These are phyloP conservation scores for Betula pendula DNA, from an alignment of 306 rosid species.

Conservation along the genomic window DNA sequence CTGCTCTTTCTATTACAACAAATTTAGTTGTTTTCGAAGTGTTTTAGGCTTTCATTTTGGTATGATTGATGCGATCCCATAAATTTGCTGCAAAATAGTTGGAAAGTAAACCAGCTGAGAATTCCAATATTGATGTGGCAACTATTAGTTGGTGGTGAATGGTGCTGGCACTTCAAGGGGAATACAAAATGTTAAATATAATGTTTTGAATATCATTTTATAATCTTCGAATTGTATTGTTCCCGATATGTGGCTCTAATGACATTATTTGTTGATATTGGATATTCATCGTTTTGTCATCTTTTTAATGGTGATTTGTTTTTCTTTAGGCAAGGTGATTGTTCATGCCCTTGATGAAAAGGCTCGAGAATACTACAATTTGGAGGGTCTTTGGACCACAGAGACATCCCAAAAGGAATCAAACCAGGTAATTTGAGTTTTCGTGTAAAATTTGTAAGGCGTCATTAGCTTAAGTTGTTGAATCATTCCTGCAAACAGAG, in stretches of 20 bases:
- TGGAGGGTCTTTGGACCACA: conserved; percentile 73
- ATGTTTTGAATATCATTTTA: neutral
- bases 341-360: conserved; percentile 95
- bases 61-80: neutral
- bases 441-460: conserved; percentile 6
- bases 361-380: conserved; percentile 88
- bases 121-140: neutral
- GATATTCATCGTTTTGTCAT: conserved; percentile 5
- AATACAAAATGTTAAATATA: neutral
- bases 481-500: neutral
- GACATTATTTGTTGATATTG: no score
- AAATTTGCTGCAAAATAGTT: no score
- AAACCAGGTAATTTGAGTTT: conserved; percentile 42
- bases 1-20: conserved; percentile 11
- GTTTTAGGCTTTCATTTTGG: neutral
- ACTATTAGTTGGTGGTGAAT: neutral
- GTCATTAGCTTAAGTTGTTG: neutral
- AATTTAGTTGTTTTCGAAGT: neutral
- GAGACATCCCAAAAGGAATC: conserved; percentile 52
- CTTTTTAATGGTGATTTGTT: neutral
- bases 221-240: neutral
- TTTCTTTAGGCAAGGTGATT: conserved; percentile 70
- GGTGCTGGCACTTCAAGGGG: neutral
- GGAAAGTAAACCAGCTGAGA: neutral
- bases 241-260: conserved; percentile 7